Percentiles rank a stretch among this genome's conserved stretches.
phyloP scores from a whole-genome alignment of 371 early-diverging fungal genomes.

The Apophysomyces variabilis region DNA sequence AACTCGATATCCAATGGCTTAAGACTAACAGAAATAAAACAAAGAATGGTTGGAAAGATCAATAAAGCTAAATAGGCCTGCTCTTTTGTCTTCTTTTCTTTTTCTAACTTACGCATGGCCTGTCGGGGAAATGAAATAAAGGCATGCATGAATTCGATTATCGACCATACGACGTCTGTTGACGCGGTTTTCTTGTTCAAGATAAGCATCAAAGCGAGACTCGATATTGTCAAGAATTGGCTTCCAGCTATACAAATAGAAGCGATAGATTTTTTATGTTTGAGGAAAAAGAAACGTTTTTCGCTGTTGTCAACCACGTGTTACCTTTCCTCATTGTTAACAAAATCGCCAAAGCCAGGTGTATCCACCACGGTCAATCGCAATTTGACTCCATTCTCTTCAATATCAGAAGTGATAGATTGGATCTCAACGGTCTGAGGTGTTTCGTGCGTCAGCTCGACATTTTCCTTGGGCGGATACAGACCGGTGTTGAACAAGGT shows the following conservation, averaged over 20 bases:
- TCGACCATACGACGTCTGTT: conserved; percentile 90
- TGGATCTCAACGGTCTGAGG: conserved; percentile 95
- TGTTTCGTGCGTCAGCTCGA: conserved; percentile 81
- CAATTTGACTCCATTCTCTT: conserved; percentile 90
- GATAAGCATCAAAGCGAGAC: conserved; percentile 92
- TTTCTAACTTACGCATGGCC: conserved; percentile 74
- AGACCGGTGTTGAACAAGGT: conserved; percentile 96
- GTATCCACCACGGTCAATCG: conserved; percentile 95
- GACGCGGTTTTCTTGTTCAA: conserved; percentile 92
- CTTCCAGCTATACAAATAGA: conserved; percentile 72
- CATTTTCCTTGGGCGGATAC: conserved; percentile 85
- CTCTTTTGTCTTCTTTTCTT: too few species aligned
- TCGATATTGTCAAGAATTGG: conserved; percentile 97
- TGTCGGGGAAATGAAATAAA: conserved; percentile 98
- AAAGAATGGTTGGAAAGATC: not conserved
- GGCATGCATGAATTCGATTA: conserved; percentile 95
- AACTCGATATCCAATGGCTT: conserved; percentile 96
- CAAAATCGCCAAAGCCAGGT: conserved; percentile 94
- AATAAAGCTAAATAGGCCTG: not conserved
- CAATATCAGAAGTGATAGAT: conserved; percentile 87
- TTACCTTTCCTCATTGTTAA: conserved; percentile 93
- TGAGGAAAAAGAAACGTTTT: not conserved
- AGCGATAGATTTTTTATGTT: not conserved
- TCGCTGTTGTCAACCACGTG: not conserved
- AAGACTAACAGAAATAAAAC: conserved; percentile 43